These are phyloP conservation scores for Mallotus repandus DNA, from an alignment of 441 rosid genomes.

Conservation along the genomic window DNA sequence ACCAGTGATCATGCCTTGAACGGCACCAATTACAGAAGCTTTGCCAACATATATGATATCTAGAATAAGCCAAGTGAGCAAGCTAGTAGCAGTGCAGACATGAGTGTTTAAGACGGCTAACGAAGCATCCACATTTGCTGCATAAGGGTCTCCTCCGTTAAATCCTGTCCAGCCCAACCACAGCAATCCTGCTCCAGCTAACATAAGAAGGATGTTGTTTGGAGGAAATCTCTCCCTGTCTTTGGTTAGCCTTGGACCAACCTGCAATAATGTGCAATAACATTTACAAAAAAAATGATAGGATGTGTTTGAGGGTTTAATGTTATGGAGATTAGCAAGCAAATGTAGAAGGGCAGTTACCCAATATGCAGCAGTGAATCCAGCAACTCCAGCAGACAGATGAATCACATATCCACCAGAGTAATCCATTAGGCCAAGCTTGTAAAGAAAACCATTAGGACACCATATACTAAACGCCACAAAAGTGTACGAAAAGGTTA, in stretches of 20 bases:
- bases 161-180: slow-evolving; percentile 69
- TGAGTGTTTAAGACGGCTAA: slow-evolving; percentile 53
- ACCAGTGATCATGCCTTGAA: slow-evolving; percentile 64
- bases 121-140: slow-evolving; percentile 36
- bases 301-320: no score
- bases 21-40: slow-evolving; percentile 52
- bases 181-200: slow-evolving; percentile 50
- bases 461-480: slow-evolving; percentile 49
- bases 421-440: slow-evolving; percentile 45
- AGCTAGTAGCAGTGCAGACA: slow-evolving; percentile 45
- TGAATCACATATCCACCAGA: slow-evolving; percentile 60
- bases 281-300: background rate
- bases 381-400: slow-evolving; percentile 57
- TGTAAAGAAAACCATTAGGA: slow-evolving; percentile 34
- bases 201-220: slow-evolving; percentile 47
- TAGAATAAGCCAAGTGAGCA: slow-evolving; percentile 45
- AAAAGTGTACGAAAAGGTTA: slow-evolving; percentile 47
- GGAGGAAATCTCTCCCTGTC: slow-evolving; percentile 59
- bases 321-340: background rate
- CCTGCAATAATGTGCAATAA: slow-evolving; percentile 24
- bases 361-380: slow-evolving; percentile 57
- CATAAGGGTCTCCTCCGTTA: slow-evolving; percentile 62
- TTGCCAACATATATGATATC: slow-evolving; percentile 37
- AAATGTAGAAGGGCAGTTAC: slow-evolving; percentile 22
- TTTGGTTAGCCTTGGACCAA: slow-evolving; percentile 47